phyloP scores from a whole-genome alignment of 176 grass and related monocot genomes.

The Oryza rufipogon region DNA sequence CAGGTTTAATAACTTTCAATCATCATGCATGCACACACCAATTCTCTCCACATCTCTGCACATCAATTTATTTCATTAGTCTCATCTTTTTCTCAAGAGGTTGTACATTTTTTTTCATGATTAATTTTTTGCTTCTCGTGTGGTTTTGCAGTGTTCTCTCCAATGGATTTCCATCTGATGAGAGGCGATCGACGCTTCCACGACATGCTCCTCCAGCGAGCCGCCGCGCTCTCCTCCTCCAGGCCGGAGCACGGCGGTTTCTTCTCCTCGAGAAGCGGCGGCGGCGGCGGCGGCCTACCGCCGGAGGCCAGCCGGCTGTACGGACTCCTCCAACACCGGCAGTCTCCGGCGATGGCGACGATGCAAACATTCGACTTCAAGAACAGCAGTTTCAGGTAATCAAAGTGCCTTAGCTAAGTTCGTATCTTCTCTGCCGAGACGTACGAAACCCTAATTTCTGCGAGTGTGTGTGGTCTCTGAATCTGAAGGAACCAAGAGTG shows the following conservation, averaged over 20 bases:
- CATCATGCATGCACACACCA: not conserved
- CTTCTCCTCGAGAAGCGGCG: slow-evolving; percentile 46
- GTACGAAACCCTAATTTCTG: slow-evolving; percentile 55
- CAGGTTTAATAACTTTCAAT: slow-evolving; percentile 48
- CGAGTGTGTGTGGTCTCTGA: too few relatives aligned
- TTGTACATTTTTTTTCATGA: not conserved
- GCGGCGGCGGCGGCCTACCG: not conserved
- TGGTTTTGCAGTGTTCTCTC: slow-evolving; percentile 62
- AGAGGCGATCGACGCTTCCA: slow-evolving; percentile 71
- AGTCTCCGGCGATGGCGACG: slow-evolving; percentile 5
- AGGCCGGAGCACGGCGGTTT: slow-evolving; percentile 45
- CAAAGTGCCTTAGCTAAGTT: too few relatives aligned
- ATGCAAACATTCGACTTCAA: slow-evolving; percentile 60
- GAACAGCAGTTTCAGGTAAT: slow-evolving; percentile 62
- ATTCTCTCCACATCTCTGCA: not conserved
- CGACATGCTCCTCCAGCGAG: slow-evolving; percentile 75
- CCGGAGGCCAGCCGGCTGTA: slow-evolving; percentile 56
- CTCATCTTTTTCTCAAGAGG: not conserved
- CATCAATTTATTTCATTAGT: not conserved
- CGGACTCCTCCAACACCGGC: slow-evolving; percentile 50
- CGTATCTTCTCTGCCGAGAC: not conserved
- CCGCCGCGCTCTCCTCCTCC: slow-evolving; percentile 46
- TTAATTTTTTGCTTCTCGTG: not conserved
- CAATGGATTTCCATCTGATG: slow-evolving; percentile 79
- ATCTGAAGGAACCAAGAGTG: slow-evolving; percentile 65